Evolutionary conservation across 1,139 yeast genomes (phyloP).

Genomic region (Eremothecium cymbalariae): DNA sequence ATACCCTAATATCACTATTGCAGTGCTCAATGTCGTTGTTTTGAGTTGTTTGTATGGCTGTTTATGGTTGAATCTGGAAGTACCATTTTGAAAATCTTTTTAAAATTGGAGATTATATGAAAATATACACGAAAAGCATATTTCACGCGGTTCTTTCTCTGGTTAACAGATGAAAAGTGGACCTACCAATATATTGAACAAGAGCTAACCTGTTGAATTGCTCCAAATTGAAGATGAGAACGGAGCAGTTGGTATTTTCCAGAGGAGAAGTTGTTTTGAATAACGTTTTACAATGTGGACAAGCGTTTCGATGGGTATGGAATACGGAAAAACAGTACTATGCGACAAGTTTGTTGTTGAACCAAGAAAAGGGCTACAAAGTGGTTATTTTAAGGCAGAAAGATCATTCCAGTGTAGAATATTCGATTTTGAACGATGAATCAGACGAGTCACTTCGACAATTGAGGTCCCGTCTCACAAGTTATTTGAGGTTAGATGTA

Average conservation of each 20-base stretch:
- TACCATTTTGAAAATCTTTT: no score
- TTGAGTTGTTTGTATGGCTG: no score
- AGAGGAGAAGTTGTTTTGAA: slow-evolving; percentile 49
- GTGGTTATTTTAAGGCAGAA: slow-evolving; percentile 35
- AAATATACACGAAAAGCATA: no score
- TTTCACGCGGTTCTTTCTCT: background rate
- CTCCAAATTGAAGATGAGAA: background rate
- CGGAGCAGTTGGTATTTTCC: slow-evolving; percentile 7
- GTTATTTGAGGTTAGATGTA: slow-evolving; percentile 63
- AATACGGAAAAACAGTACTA: slow-evolving; percentile 19
- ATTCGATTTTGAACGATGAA: slow-evolving; percentile 13
- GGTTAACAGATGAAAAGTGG: background rate
- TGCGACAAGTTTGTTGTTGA: slow-evolving; percentile 21
- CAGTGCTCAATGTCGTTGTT: no score
- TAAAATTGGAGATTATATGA: no score
- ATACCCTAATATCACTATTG: no score
- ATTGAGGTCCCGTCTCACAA: slow-evolving; percentile 33
- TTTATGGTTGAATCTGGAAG: no score
- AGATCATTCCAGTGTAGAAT: slow-evolving; percentile 18
- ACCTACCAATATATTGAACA: background rate
- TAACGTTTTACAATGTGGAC: slow-evolving; percentile 80
- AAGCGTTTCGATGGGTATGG: slow-evolving; percentile 47
- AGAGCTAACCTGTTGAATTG: slow-evolving; percentile 1
- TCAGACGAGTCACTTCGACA: slow-evolving; percentile 26
- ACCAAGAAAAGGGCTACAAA: slow-evolving; percentile 14